Percentiles rank a stretch among this genome's conserved stretches.
These are phyloP conservation scores for Panellus pusillus DNA, from an alignment of 768 basidiomycete species.

Conservation along the genomic window DNA sequence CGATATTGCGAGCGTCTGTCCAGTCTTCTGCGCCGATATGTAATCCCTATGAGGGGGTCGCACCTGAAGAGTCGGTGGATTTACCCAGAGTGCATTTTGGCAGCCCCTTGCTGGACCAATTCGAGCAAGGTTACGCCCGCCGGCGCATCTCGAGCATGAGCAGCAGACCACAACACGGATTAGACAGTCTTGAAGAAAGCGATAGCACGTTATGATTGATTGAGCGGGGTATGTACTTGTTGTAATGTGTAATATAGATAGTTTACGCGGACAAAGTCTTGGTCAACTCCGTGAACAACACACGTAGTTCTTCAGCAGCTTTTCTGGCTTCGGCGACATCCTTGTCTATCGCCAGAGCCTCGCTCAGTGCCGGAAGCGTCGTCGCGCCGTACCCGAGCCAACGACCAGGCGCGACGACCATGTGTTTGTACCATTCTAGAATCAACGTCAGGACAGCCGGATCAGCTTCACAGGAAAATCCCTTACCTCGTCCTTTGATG, in stretches of 20 bases:
- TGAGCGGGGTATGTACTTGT: too few relatives aligned
- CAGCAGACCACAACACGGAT: background rate
- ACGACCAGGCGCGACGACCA: constrained; percentile 85
- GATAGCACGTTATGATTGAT: too few relatives aligned
- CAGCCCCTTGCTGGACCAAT: constrained; percentile 10
- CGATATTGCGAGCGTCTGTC: background rate
- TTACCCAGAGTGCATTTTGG: constrained; percentile 9
- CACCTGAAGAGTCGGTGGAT: background rate
- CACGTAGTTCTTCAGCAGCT: constrained; percentile 56
- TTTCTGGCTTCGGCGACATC: constrained; percentile 57
- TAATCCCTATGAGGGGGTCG: constrained; percentile 3
- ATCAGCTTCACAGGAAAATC: background rate
- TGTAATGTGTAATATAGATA: too few relatives aligned
- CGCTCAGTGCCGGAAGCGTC: constrained; percentile 77
- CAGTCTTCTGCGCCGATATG: background rate
- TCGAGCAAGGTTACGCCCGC: constrained; percentile 13
- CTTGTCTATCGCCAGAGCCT: constrained; percentile 73
- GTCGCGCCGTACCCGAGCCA: constrained; percentile 88
- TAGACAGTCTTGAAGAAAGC: too few relatives aligned
- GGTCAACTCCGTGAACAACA: constrained; percentile 54
- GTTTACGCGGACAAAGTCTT: constrained; percentile 21
- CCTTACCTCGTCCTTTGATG: constrained; percentile 55
- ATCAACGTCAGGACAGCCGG: background rate
- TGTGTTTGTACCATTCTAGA: constrained; percentile 78
- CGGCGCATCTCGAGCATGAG: constrained; percentile 11